Evolutionary conservation across 2,329 filamentous ascomycete species (phyloP).

Genomic region (Stemphylium lycopersici): DNA sequence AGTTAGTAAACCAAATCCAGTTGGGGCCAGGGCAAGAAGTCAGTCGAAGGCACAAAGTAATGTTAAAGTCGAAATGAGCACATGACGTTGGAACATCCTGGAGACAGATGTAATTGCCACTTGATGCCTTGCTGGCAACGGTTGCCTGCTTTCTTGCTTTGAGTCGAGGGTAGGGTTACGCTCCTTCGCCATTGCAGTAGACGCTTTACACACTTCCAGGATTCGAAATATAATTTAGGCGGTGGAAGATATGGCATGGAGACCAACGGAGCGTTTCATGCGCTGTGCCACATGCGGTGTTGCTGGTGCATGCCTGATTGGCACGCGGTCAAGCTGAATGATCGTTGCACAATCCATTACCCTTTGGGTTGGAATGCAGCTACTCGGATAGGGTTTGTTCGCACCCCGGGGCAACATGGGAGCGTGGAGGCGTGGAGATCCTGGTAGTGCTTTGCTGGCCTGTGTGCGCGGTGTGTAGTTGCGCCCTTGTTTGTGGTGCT

Average conservation of each 20-base stretch:
- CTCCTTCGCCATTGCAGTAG: background rate
- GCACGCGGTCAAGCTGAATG: background rate
- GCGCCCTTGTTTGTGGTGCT: too few relatives aligned
- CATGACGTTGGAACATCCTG: background rate
- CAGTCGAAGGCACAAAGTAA: too few relatives aligned
- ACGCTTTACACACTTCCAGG: background rate
- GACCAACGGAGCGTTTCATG: constrained; percentile 4
- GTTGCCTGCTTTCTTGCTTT: constrained; percentile 4
- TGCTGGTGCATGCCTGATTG: constrained; percentile 2
- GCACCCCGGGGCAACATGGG: too few relatives aligned
- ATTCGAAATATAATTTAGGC: background rate
- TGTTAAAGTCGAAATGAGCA: background rate
- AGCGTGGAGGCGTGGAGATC: too few relatives aligned
- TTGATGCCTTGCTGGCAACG: background rate
- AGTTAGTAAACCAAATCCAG: too few relatives aligned
- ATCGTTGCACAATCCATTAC: constrained; percentile 5
- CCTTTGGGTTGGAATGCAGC: constrained; percentile 1
- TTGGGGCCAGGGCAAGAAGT: too few relatives aligned
- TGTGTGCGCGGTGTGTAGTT: too few relatives aligned
- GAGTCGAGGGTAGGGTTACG: background rate
- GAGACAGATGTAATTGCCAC: background rate
- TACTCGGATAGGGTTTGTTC: background rate
- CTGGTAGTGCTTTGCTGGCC: too few relatives aligned
- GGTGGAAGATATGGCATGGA: constrained; percentile 4
- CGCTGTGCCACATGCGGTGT: constrained; percentile 4